A percentile compares a stretch with the other conserved stretches of the same genome.
Conservation (phyloP, 192 early-diverging fungal genomes). For the Fimicolochytrium jonesii region DNA sequence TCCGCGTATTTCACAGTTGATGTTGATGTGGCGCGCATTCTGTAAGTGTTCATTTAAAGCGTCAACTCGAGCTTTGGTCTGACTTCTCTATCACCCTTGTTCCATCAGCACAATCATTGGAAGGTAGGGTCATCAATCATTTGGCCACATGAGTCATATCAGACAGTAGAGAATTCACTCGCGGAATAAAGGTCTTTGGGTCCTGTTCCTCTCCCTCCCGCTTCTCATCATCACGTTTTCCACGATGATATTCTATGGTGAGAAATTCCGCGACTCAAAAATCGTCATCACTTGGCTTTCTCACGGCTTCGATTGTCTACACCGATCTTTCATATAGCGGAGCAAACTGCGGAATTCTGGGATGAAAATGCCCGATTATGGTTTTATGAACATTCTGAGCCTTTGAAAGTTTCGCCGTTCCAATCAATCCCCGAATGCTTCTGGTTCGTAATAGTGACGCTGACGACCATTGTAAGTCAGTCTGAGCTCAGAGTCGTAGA, state of each 20-base stretch:
- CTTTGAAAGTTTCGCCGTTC: constrained; percentile 20
- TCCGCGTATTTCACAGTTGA: too few species aligned
- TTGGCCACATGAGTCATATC: too few species aligned
- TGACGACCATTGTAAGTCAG: constrained; percentile 17
- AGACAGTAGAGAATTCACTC: too few species aligned
- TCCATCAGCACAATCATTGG: too few species aligned
- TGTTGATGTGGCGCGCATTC: constrained; percentile 22
- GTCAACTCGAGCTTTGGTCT: too few species aligned
- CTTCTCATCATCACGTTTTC: constrained; percentile 14
- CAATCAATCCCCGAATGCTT: constrained; percentile 31
- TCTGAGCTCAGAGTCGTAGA: not conserved
- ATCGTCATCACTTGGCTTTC: too few species aligned
- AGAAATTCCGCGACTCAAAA: too few species aligned
- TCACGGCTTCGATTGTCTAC: too few species aligned
- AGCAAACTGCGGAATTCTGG: constrained; percentile 12
- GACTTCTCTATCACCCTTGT: too few species aligned
- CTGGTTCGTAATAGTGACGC: constrained; percentile 23
- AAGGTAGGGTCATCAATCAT: too few species aligned
- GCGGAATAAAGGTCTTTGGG: constrained; percentile 15
- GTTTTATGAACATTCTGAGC: constrained; percentile 9
- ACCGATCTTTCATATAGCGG: not conserved
- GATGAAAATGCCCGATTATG: constrained; percentile 14
- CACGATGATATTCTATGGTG: constrained; percentile 13
- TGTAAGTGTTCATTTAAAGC: not conserved
- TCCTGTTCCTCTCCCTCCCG: constrained; percentile 15